Base-by-base conservation (phyloP, 345 rosid genomes). In the Carallia pectinifolia region DNA sequence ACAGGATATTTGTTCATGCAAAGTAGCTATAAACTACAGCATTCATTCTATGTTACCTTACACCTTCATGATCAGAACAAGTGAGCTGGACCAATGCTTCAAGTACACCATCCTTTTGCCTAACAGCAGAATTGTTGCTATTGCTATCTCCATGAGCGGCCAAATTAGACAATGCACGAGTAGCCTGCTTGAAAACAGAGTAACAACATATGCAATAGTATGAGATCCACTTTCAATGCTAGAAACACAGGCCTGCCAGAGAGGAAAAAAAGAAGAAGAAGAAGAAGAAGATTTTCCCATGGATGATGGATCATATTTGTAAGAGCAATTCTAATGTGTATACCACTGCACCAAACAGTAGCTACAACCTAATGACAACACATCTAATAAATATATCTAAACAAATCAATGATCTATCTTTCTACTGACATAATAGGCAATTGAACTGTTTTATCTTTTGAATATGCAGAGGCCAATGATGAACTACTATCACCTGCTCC, bases 111-210 rank as follows among this genome's bases (percentile, higher is more conserved):
- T 70, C 68, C 76, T 81, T 82, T 64, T 66, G 73, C 16, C 85
- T 80, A 69, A 78, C 74, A 31, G 74, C 78, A 60, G 80, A 71
- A 71, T 81, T 79, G 67, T 72, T 74, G 70, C 5, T 53, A 48
- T 81, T 75, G 63, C 58, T 79, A 64, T 81, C 82, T 58, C 85
- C 85, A 63, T 78, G 85, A 60, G 85, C 76, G 64, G 80, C 85
- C 82, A 78, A 66, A 63, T 81, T 81, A 64, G 78, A 79, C 66
- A 81, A 67, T 1, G 82, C 82, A 65, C 77, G 80, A 38, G 80
- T 80, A 61, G 80, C 80, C 83, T 80, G 62, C 18, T 48, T 39
- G 53, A 63, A 30, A 64, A 44, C 38, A 44, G 16, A 58, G 62
- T 44, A 67, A 29, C 30, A 40, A 33, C 13, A 31, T 4, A 50